A percentile compares a stretch with the other conserved stretches of the same genome.
Conservation (phyloP, 1,284 basidiomycete species). For the Leccinum laetum region DNA sequence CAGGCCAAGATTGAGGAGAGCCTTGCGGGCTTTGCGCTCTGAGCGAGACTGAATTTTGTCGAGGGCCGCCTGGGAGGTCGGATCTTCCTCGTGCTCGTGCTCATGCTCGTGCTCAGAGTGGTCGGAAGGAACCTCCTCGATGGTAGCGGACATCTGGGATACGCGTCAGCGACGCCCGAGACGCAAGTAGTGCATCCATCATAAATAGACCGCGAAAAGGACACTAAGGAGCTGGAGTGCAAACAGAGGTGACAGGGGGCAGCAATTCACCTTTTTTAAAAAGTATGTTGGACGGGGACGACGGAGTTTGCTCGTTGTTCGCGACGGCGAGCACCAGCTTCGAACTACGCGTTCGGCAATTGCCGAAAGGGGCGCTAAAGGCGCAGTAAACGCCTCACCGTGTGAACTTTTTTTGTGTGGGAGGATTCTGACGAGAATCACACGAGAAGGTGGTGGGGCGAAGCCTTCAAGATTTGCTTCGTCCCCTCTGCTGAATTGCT, state of each 20-base stretch:
- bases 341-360: constrained; percentile 18
- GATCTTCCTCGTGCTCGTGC: constrained; percentile 59
- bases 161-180: constrained; percentile 22
- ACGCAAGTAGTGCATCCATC: constrained; percentile 23
- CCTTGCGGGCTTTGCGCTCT: constrained; percentile 91
- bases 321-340: constrained; percentile 30
- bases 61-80: constrained; percentile 80
- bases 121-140: constrained; percentile 81
- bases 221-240: not conserved
- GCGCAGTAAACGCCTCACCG: not conserved
- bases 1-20: constrained; percentile 83
- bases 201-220: not conserved
- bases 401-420: no score
- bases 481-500: no score
- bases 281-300: constrained; percentile 3
- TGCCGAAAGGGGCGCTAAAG: constrained; percentile 22
- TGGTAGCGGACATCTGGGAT: constrained; percentile 67
- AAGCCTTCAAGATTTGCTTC: no score
- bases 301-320: constrained; percentile 37
- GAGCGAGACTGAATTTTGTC: constrained; percentile 93
- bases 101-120: constrained; percentile 65
- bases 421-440: no score
- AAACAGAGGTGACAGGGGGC: not conserved
- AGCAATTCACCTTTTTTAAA: constrained; percentile 23
- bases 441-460: no score